Conservation (phyloP, 192 early-diverging fungal species). For the Oehlia diaphana region DNA sequence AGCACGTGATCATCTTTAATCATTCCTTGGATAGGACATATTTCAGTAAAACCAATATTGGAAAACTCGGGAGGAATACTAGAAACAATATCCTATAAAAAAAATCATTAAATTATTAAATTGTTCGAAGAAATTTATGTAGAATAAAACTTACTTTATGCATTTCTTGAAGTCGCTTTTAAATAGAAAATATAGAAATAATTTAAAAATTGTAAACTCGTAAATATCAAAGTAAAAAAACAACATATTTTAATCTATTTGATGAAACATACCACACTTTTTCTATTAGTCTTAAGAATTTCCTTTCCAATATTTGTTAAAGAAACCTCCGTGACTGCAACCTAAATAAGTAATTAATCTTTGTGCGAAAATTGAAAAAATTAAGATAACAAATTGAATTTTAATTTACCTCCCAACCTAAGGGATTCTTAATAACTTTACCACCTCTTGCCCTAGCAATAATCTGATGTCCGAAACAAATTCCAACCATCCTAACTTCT, state of each 20-base stretch:
- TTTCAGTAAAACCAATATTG: constrained; percentile 50
- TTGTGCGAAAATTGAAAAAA: not conserved
- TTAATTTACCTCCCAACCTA: constrained; percentile 72
- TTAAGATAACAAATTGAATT: not conserved
- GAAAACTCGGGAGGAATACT: constrained; percentile 62
- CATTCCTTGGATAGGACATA: constrained; percentile 64
- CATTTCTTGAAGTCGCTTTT: constrained; percentile 58
- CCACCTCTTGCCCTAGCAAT: constrained; percentile 70
- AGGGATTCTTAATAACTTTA: constrained; percentile 50
- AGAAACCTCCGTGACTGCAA: not conserved
- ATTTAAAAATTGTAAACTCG: too few species aligned
- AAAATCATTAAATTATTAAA: not conserved
- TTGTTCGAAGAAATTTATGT: not conserved
- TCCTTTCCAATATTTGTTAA: not conserved
- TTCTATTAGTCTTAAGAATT: constrained; percentile 28
- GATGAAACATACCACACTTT: constrained; percentile 28
- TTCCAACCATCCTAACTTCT: constrained; percentile 57
- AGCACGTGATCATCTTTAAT: constrained; percentile 54
- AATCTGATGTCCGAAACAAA: constrained; percentile 89
- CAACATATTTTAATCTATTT: too few species aligned
- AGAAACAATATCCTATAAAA: constrained; percentile 60
- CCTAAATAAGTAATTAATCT: not conserved
- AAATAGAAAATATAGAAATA: not conserved
- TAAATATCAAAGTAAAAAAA: too few species aligned
- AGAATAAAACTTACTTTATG: constrained; percentile 38